These are phyloP conservation scores for Nicotiana sylvestris DNA, from an alignment of 257 asterid genomes.

Conservation along the genomic window DNA sequence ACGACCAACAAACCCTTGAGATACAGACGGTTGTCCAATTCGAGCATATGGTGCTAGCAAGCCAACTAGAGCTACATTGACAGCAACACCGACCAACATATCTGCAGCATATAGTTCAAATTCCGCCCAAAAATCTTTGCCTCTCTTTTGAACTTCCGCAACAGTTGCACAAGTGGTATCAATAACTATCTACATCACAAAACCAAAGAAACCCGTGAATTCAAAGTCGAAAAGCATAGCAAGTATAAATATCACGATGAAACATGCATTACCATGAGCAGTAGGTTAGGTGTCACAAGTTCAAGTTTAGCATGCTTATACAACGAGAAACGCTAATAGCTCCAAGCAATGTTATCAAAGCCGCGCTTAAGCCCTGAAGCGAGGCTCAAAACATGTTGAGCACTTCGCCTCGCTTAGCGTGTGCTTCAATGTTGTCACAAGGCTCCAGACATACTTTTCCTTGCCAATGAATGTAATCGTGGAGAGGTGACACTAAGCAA, in stretches of 20 bases:
- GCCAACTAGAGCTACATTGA: conserved; percentile 93
- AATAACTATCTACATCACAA: conserved; percentile 61
- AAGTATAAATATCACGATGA: background rate
- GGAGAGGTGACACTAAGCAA: no score
- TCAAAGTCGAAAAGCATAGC: background rate
- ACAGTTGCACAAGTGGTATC: conserved; percentile 97
- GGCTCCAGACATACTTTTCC: no score
- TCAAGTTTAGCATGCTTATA: background rate
- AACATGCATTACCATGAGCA: background rate
- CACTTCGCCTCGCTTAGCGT: no score
- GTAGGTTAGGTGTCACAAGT: background rate
- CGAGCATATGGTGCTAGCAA: conserved; percentile 97
- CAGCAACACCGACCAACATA: conserved; percentile 90
- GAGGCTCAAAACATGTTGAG: no score
- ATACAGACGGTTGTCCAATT: conserved; percentile 57
- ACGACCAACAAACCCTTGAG: conserved; percentile 65
- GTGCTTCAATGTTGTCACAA: no score
- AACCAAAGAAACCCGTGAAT: background rate
- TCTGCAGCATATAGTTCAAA: conserved; percentile 90
- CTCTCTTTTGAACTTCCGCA: conserved; percentile 95
- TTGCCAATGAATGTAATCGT: no score
- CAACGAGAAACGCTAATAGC: background rate
- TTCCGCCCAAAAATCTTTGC: conserved; percentile 96
- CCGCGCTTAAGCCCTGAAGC: no score
- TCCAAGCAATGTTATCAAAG: background rate